Evolutionary conservation across 2,329 filamentous ascomycete species (phyloP).

Genomic region (Nigrospora sphaerica): DNA sequence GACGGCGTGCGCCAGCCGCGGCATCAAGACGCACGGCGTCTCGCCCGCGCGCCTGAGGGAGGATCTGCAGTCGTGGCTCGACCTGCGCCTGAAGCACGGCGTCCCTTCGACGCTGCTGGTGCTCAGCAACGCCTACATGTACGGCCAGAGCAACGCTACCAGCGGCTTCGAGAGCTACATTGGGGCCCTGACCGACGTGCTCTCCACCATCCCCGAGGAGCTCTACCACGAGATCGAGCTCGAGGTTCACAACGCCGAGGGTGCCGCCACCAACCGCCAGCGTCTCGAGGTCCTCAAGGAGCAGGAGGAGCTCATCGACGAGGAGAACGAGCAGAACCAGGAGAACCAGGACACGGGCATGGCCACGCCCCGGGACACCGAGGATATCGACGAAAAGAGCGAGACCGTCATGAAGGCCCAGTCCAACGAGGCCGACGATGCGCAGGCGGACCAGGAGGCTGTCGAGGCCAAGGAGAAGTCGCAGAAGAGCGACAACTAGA

Average conservation of each 20-base stretch:
- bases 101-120: constrained; percentile 96
- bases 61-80: constrained; percentile 89
- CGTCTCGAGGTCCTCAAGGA: constrained; percentile 96
- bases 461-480: constrained; percentile 31
- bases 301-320: constrained; percentile 95
- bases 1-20: constrained; percentile 83
- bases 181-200: constrained; percentile 83
- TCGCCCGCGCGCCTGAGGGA: constrained; percentile 82
- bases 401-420: constrained; percentile 38
- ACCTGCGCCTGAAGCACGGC: constrained; percentile 84
- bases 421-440: constrained; percentile 40
- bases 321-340: constrained; percentile 89
- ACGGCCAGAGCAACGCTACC: constrained; percentile 66
- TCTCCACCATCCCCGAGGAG: constrained; percentile 94
- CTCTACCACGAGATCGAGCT: constrained; percentile 99
- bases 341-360: constrained; percentile 69
- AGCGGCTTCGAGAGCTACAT: constrained; percentile 87
- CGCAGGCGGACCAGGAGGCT: constrained; percentile 41
- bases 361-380: constrained; percentile 72
- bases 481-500: constrained; percentile 13
- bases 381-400: constrained; percentile 93
- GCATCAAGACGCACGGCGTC: constrained; percentile 86
- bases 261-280: constrained; percentile 97
- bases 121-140: constrained; percentile 96
- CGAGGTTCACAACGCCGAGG: constrained; percentile 93